phyloP scores from a whole-genome alignment of 2,329 filamentous ascomycete species.

The Trichoderma atroviride region DNA sequence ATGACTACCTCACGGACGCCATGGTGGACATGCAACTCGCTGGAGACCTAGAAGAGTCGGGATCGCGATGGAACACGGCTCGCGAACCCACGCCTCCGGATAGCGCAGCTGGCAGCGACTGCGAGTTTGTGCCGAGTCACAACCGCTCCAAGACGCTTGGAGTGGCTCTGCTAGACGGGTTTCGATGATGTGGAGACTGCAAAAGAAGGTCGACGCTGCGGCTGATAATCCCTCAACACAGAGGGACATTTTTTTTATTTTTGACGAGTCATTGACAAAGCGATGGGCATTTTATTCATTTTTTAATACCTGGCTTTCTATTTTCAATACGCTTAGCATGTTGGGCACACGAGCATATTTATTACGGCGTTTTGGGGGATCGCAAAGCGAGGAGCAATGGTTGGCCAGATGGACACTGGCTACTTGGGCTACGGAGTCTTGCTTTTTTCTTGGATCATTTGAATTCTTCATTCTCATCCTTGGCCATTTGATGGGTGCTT shows the following conservation, averaged over 20 bases:
- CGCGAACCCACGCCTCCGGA: constrained; percentile 38
- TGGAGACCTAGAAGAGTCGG: constrained; percentile 37
- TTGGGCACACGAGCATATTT: constrained; percentile 22
- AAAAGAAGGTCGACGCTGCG: background rate
- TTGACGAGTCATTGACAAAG: constrained; percentile 18
- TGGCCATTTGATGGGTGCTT: background rate
- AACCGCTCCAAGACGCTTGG: constrained; percentile 41
- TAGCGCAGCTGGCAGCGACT: constrained; percentile 36
- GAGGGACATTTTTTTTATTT: background rate
- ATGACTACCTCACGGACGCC: constrained; percentile 59
- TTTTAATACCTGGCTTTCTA: constrained; percentile 5
- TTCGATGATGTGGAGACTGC: constrained; percentile 1
- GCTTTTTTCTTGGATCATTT: background rate
- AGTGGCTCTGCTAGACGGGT: constrained; percentile 25
- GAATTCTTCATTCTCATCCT: background rate
- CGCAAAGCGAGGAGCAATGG: constrained; percentile 11
- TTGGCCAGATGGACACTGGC: background rate
- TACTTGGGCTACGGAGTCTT: constrained; percentile 7
- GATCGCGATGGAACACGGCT: constrained; percentile 16
- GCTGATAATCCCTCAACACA: constrained; percentile 4
- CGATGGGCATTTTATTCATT: constrained; percentile 9
- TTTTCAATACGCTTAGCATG: constrained; percentile 30
- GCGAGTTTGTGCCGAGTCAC: constrained; percentile 39
- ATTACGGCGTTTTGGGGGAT: constrained; percentile 17
- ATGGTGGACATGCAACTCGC: constrained; percentile 67